Evolutionary conservation across 1,284 basidiomycete species (phyloP), one percentile per base, ranked within the genome.

Genomic region (Sporisorium reilianum): DNA sequence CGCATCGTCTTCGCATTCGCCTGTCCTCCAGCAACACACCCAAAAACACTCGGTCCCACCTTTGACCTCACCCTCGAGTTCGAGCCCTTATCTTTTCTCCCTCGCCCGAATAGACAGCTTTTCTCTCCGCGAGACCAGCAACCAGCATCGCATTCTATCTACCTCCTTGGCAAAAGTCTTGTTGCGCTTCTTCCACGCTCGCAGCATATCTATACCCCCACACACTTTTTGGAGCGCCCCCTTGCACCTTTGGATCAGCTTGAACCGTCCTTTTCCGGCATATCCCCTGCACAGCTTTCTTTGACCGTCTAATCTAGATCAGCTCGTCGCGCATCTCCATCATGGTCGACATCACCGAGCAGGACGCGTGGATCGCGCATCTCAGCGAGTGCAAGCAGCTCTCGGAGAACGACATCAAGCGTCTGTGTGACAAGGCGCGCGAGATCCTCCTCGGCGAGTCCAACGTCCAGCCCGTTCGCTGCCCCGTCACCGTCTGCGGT

Each of bases 331-430:
- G 32, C 46, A 8, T 1, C n/a, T n/a, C 30, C 46, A 69, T 6
- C 48, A 83, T 83, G 82, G 82, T 83, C 34, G 83, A 84, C 61
- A 78, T 84, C 20, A 64, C 70, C 30, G 83, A 84, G 59, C 83
- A 84, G 56, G 83, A 84, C 57, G 70, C 79, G 58, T 97, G 97
- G 97, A 96, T 99, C 86, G 90, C 94, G 76, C 95, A 98, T 86
- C 90, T 99, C 77, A 92, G 92, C 87, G 93, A 97, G 85, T 99
- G 97, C 89, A 98, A 99, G 86, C 97, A 97, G 82, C 90, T 99
- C 73, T 89, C 93, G 66, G 97, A 99, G 87, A 89, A 90, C 28
- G 96, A 99, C 86, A 94, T 99, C 72, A 98, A 98, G 89, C 91
- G 91, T 85, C 89, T 99, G 78, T 99, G 97, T 88, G 96, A 99